Base-by-base conservation (phyloP, 768 basidiomycete species). In the Tulasnella sp. region DNA sequence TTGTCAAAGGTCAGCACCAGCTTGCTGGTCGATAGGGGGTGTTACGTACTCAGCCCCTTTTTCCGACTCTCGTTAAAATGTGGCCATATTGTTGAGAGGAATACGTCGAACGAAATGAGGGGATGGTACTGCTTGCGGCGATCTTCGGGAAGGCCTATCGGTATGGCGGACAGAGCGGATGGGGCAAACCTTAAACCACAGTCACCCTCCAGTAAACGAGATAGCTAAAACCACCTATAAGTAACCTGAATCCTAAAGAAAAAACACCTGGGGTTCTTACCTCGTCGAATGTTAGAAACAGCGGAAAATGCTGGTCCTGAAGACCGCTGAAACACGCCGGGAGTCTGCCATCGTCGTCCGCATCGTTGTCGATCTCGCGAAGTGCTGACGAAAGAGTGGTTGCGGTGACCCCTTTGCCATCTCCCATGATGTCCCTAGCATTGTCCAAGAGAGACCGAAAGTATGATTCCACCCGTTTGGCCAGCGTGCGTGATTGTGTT, bases 51-150 rank as follows among this genome's bases (percentile, higher is more conserved):
- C 67, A 82, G 83, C 76, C 11, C 84, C 66, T 2, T 72, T 72
- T 60, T 77, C 81, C 1, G 69, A 25, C 29, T 14, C 5, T 19
- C 75, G 34, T 79, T 69, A 39, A 83, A 76, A 65, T 75, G 79
- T 2, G 73, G 70, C 83, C 83, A 85, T 62, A 83, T 84, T 0
- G 65, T 63, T 19, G 68, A 61, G 6, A 72, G 61, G 60, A 84
- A 85, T 15, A 67, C 63, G 0, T 71, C 65, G 49, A 75, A 82
- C 0, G 76, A 46, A 14, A 57, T 21, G n/a, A n/a, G n/a, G n/a
- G n/a, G n/a, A n/a, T n/a, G n/a, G n/a, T n/a, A n/a, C n/a, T n/a
- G n/a, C n/a, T n/a, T n/a, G n/a, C n/a, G n/a, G n/a, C n/a, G 41
- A 43, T 6, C 7, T n/a, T n/a, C 36, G 17, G 11, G 36, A 39